These are phyloP conservation scores for Teratosphaeria pseudoeucalypti DNA, from an alignment of 2,329 filamentous ascomycete genomes.

Conservation along the genomic window DNA sequence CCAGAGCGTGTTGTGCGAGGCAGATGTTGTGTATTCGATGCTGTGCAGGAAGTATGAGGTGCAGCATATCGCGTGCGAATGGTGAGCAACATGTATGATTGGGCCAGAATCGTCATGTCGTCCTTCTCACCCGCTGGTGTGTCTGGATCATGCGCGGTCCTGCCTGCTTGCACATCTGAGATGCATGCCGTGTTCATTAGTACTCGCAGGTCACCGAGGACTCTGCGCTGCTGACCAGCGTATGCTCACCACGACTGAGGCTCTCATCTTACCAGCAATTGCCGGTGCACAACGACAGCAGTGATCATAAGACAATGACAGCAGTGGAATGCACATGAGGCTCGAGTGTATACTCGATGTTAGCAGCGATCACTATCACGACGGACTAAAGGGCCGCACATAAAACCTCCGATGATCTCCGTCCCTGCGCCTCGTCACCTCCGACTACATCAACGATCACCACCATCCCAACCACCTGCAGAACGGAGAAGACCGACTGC, in stretches of 20 bases:
- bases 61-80: not conserved
- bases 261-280: too few species aligned
- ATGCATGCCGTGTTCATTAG: too few species aligned
- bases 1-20: not conserved
- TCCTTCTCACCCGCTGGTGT: too few species aligned
- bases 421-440: not conserved
- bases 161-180: too few species aligned
- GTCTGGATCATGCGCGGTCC: too few species aligned
- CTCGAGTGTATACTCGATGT: not conserved
- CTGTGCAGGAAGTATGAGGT: not conserved
- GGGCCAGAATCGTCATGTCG: too few species aligned
- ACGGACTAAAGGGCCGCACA: not conserved
- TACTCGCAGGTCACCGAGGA: too few species aligned
- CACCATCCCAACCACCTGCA: not conserved
- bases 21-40: not conserved
- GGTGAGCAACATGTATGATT: too few species aligned
- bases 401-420: not conserved
- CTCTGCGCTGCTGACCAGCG: too few species aligned
- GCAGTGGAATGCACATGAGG: not conserved
- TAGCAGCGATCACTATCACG: not conserved
- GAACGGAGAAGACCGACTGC: not conserved
- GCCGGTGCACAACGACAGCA: not conserved
- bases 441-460: not conserved
- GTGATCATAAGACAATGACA: too few species aligned
- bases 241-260: too few species aligned